Evolutionary conservation across 1,284 basidiomycete species (phyloP).

Genomic region (Trametes versicolor): DNA sequence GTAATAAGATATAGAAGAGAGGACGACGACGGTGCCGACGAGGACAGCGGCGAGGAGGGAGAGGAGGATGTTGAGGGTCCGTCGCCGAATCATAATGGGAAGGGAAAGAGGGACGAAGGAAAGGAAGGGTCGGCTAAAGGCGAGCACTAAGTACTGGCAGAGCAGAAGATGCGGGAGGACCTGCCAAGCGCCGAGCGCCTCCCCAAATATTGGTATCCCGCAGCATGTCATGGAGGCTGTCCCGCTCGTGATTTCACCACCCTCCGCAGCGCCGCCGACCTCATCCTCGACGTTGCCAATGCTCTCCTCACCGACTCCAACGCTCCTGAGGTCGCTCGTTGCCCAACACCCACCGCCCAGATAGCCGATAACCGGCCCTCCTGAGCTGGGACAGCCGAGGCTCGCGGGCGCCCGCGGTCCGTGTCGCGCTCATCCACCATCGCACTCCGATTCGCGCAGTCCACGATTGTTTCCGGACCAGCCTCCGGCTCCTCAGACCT

Average conservation of each 20-base stretch:
- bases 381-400: conserved; percentile 19
- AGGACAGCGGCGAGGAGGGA: conserved; percentile 87
- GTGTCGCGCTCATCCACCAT: not conserved
- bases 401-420: conserved; percentile 6
- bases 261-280: not conserved
- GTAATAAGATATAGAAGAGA: conserved; percentile 91
- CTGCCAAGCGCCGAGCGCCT: conserved; percentile 31
- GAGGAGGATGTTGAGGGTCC: conserved; percentile 75
- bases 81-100: conserved; percentile 53
- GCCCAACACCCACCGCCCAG: not conserved
- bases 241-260: conserved; percentile 13
- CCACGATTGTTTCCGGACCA: not conserved
- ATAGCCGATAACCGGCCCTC: conserved; percentile 1
- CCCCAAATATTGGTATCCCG: conserved; percentile 13
- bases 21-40: conserved; percentile 90
- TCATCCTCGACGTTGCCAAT: not conserved
- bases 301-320: not conserved
- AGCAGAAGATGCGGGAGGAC: conserved; percentile 25
- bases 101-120: conserved; percentile 34
- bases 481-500: not conserved
- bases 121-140: conserved; percentile 36
- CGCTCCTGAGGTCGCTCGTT: not conserved
- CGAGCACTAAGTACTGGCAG: conserved; percentile 31
- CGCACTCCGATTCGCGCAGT: not conserved
- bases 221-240: conserved; percentile 25